These are phyloP conservation scores for Dictyophora rubrovolvata DNA, from an alignment of 768 basidiomycete genomes.

Conservation along the genomic window DNA sequence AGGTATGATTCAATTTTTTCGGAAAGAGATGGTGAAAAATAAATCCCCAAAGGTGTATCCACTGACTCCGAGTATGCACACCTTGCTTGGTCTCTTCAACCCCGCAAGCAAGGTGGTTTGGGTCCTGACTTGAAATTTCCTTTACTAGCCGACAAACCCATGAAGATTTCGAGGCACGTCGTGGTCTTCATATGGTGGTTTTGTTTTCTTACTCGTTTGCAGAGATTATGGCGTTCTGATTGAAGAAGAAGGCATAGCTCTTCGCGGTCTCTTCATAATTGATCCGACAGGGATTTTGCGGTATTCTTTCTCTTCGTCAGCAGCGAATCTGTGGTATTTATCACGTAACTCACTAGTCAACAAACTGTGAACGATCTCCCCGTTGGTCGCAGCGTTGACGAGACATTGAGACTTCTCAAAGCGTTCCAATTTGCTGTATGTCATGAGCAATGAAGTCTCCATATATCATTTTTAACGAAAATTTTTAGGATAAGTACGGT, in stretches of 20 bases:
- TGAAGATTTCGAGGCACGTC: conserved; percentile 54
- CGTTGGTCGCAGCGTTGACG: conserved; percentile 91
- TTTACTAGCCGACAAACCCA: conserved; percentile 68
- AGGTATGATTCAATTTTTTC: conserved; percentile 32
- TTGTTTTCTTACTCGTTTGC: conserved; percentile 20
- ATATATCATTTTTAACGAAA: neutral
- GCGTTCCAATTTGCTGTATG: conserved; percentile 86
- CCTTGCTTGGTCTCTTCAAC: conserved; percentile 75
- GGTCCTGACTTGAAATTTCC: conserved; percentile 83
- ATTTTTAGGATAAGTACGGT: conserved; percentile 65
- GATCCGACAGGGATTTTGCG: conserved; percentile 74
- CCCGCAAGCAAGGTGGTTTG: conserved; percentile 79
- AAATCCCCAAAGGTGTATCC: conserved; percentile 47
- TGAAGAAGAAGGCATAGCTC: conserved; percentile 79
- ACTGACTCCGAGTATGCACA: conserved; percentile 88
- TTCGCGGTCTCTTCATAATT: conserved; percentile 81
- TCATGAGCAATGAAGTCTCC: conserved; percentile 7
- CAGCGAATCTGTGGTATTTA: neutral
- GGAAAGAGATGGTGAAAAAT: neutral
- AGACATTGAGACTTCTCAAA: conserved; percentile 82
- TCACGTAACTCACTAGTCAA: conserved; percentile 35
- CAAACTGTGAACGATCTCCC: conserved; percentile 88
- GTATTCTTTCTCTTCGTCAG: conserved; percentile 21
- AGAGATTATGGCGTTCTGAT: conserved; percentile 77
- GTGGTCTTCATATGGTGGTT: conserved; percentile 18